phyloP scores from a whole-genome alignment of 169 alveolate genomes.

The Plasmodium reichenowi region DNA sequence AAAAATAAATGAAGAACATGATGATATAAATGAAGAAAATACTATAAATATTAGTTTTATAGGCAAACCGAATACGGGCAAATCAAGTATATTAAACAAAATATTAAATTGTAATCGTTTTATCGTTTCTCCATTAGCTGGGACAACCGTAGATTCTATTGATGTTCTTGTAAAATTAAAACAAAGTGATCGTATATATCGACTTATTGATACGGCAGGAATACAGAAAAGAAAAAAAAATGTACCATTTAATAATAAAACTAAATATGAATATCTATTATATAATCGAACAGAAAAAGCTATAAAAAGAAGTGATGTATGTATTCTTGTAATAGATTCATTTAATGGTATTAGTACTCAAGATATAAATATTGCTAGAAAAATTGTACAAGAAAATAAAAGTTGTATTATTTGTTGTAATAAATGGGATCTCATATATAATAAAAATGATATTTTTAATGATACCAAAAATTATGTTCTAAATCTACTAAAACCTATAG shows the following conservation, averaged over 20 bases:
- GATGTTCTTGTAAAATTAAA: slow-evolving; percentile 79
- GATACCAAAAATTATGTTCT: slow-evolving; percentile 83
- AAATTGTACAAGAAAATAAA: slow-evolving; percentile 78
- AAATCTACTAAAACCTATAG: slow-evolving; percentile 81
- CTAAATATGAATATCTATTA: slow-evolving; percentile 61
- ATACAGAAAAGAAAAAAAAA: slow-evolving; percentile 66
- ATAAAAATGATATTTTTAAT: slow-evolving; percentile 81
- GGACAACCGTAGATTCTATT: slow-evolving; percentile 86
- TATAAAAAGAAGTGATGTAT: slow-evolving; percentile 83
- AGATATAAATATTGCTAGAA: slow-evolving; percentile 84
- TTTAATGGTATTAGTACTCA: slow-evolving; percentile 84
- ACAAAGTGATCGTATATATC: slow-evolving; percentile 40
- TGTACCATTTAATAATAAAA: slow-evolving; percentile 54
- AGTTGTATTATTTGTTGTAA: slow-evolving; percentile 86
- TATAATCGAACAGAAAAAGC: slow-evolving; percentile 74
- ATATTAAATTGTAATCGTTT: slow-evolving; percentile 80
- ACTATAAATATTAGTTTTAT: slow-evolving; percentile 19
- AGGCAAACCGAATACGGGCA: slow-evolving; percentile 85
- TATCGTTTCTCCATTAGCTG: slow-evolving; percentile 86
- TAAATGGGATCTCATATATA: slow-evolving; percentile 86
- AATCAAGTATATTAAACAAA: slow-evolving; percentile 81
- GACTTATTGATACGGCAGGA: slow-evolving; percentile 77
- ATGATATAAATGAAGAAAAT: slow-evolving; percentile 49
- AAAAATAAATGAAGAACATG: slow-evolving; percentile 62
- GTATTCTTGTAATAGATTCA: slow-evolving; percentile 84